Evolutionary conservation across 306 rosid genomes (phyloP).

Genomic region (Dalbergia oliveri): DNA sequence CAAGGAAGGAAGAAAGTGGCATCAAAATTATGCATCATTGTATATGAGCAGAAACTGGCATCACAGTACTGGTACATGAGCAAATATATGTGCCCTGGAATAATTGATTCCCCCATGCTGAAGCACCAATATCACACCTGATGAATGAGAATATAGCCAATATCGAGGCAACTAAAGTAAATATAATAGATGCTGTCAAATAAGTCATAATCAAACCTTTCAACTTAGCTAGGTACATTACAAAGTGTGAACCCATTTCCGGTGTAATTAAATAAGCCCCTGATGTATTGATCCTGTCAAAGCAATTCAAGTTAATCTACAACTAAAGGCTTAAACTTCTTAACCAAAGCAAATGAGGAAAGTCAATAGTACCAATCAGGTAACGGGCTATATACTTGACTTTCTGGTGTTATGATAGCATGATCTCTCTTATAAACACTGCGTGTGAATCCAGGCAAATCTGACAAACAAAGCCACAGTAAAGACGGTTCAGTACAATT

Average conservation of each 20-base stretch:
- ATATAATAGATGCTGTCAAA: conserved; percentile 1
- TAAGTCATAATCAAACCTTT: conserved; percentile 66
- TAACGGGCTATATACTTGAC: conserved; percentile 90
- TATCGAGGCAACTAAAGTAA: conserved; percentile 23
- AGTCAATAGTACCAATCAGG: conserved; percentile 74
- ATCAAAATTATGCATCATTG: conserved; percentile 16
- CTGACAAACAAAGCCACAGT: conserved; percentile 55
- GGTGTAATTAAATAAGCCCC: conserved; percentile 91
- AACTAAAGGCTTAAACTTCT: conserved; percentile 37
- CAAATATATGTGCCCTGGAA: conserved; percentile 7
- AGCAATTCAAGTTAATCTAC: conserved; percentile 49
- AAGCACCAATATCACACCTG: conserved; percentile 19
- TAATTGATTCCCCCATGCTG: conserved; percentile 14
- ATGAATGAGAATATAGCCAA: conserved; percentile 27
- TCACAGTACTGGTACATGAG: not conserved
- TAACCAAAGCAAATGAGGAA: conserved; percentile 39
- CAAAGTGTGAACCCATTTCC: conserved; percentile 82
- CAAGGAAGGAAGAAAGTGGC: conserved; percentile 10
- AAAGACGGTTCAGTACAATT: conserved; percentile 37
- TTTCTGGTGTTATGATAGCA: conserved; percentile 91
- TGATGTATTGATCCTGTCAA: conserved; percentile 70
- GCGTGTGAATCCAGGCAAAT: conserved; percentile 96
- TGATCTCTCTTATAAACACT: conserved; percentile 86
- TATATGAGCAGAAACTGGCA: conserved; percentile 35
- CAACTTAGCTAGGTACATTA: conserved; percentile 91